Percentiles rank a stretch among this genome's conserved stretches.
phyloP scores from a whole-genome alignment of 2,329 filamentous ascomycete genomes.

The Colletotrichum limetticola region DNA sequence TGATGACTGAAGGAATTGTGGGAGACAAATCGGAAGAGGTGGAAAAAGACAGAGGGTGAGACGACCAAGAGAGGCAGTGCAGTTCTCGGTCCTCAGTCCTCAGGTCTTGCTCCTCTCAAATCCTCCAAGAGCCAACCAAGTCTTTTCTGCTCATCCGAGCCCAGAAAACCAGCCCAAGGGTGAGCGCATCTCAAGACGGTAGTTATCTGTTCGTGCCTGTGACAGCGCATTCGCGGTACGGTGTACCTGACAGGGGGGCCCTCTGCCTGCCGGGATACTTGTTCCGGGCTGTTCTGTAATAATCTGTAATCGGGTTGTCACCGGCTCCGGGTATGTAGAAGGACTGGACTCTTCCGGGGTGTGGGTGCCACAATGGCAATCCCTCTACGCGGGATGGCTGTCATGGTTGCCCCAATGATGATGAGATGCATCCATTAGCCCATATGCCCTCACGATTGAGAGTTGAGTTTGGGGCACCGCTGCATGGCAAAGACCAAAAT shows the following conservation, averaged over 20 bases:
- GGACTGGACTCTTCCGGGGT: not conserved
- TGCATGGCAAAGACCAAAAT: not conserved
- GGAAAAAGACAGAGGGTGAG: not conserved
- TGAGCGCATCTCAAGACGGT: slow-evolving; percentile 9
- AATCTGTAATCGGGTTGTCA: not conserved
- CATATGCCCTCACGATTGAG: not conserved
- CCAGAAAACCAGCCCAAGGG: not conserved
- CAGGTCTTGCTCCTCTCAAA: not conserved
- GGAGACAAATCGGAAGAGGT: slow-evolving; percentile 19
- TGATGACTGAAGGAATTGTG: not conserved
- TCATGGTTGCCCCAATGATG: not conserved
- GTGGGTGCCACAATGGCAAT: not conserved
- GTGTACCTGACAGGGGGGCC: too few species aligned
- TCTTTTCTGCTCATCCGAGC: not conserved
- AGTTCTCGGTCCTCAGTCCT: not conserved
- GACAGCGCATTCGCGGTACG: too few species aligned
- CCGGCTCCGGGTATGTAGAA: not conserved
- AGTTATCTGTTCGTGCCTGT: not conserved
- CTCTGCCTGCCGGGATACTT: not conserved
- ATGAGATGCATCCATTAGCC: not conserved
- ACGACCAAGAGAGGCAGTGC: slow-evolving; percentile 28
- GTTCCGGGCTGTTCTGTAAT: slow-evolving; percentile 5
- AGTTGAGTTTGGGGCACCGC: not conserved
- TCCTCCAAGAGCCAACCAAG: not conserved
- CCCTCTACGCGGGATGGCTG: not conserved